Evolutionary conservation across 202 grass and related monocot genomes (phyloP), one percentile per base, ranked within the genome.

Genomic region (Cymbopogon flexuosus): DNA sequence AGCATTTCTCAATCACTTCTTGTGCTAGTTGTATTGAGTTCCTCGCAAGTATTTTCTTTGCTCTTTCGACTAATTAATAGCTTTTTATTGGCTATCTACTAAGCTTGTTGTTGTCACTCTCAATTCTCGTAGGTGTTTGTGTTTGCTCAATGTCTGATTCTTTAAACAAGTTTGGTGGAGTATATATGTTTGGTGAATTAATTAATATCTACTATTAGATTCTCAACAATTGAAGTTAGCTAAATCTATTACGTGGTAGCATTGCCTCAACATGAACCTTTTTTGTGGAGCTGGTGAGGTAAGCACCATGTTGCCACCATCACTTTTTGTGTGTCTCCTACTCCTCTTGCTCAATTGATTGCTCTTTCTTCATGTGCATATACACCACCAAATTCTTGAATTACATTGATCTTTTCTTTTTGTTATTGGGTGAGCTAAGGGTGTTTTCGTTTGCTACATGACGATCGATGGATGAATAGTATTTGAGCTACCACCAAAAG

Each of bases 391-490:
- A 52, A 19, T 52, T 56, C 7, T 56, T 56, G 51, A 51, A 8
- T 52, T 52, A 18, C 46, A 51, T 51, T 40, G 5, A 2, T 51
- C 47, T 51, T 51, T 51, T 2, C 0, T 19, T 6, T 52, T 52
- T 47, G 49, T 19, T 52, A 15, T 16, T 52, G 16, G 49, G 16
- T 0, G 18, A 52, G 5, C 1, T 51, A 51, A 5, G 2, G 49
- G 18, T 52, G 2, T 8, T 0, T n/a, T 56, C 7, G 6, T 19
- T 19, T 2, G 2, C 7, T 0, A 0, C 0, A 52, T 2, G 1
- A n/a, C 16, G 8, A 57, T 10, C 0, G 8, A 57, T 57, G n/a
- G n/a, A 10, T 52, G 2, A 19, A 19, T 54, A 57, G 8, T 57
- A 10, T 57, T 57, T 22, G 18, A 56, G 6, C 0, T 0, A 56